phyloP scores from a whole-genome alignment of 2,329 filamentous ascomycete genomes.

The Sarocladium brachiariae region DNA sequence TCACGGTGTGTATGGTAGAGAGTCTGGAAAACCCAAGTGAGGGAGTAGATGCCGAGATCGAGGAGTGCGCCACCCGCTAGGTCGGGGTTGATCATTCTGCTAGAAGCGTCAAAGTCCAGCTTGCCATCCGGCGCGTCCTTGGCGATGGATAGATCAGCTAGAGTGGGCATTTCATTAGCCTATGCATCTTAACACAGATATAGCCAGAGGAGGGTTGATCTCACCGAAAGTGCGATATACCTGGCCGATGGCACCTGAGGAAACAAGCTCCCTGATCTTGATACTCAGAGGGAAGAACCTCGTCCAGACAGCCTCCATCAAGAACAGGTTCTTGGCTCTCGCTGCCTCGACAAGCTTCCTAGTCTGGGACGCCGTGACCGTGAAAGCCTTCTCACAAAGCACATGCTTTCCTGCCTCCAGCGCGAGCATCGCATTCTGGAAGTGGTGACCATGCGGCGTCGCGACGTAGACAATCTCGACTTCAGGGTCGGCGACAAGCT shows the following conservation, averaged over 20 bases:
- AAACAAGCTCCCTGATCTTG: constrained; percentile 60
- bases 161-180: constrained; percentile 11
- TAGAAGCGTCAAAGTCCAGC: constrained; percentile 49
- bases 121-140: constrained; percentile 49
- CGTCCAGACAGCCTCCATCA: constrained; percentile 90
- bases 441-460: constrained; percentile 88
- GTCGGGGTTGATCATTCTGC: constrained; percentile 77
- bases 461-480: constrained; percentile 86
- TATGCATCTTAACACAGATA: neutral
- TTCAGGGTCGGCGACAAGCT: constrained; percentile 70
- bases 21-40: constrained; percentile 88
- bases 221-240: constrained; percentile 53
- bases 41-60: constrained; percentile 80
- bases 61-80: constrained; percentile 77
- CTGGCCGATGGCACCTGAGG: constrained; percentile 47
- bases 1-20: constrained; percentile 74
- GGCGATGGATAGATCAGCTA: constrained; percentile 56
- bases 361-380: constrained; percentile 72
- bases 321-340: constrained; percentile 62
- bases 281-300: constrained; percentile 80
- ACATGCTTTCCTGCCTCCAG: constrained; percentile 81
- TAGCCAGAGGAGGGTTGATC: constrained; percentile 13
- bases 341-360: constrained; percentile 67
- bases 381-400: constrained; percentile 86
- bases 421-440: constrained; percentile 82